Percentiles rank a stretch among this genome's conserved stretches.
Evolutionary conservation across 2,329 filamentous ascomycete species (phyloP).

Genomic region (Chrysosporium queenslandicum): DNA sequence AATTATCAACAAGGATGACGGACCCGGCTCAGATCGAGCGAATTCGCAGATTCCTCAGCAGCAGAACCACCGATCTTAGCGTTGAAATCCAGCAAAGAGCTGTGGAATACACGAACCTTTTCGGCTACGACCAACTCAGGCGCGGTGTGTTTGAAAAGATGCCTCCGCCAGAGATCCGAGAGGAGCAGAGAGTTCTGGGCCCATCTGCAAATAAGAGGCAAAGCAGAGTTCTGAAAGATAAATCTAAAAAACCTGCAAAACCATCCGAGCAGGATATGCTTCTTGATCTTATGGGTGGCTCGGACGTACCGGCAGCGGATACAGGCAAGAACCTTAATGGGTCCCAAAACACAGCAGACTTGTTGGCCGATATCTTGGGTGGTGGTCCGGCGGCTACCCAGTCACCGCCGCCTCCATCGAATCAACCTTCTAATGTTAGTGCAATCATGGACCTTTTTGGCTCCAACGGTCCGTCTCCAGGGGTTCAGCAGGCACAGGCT

Average conservation of each 20-base stretch:
- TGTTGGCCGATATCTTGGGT: constrained; percentile 84
- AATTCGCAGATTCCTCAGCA: constrained; percentile 65
- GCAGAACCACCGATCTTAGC: constrained; percentile 75
- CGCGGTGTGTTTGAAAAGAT: constrained; percentile 91
- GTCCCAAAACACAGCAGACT: constrained; percentile 66
- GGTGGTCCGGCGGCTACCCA: constrained; percentile 49
- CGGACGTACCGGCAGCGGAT: constrained; percentile 51
- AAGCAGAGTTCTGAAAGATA: constrained; percentile 56
- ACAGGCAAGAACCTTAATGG: constrained; percentile 44
- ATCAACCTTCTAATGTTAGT: constrained; percentile 52
- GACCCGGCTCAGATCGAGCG: constrained; percentile 80
- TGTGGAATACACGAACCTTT: constrained; percentile 93
- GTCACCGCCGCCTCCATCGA: constrained; percentile 40
- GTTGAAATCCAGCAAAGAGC: constrained; percentile 94
- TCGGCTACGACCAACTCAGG: constrained; percentile 76
- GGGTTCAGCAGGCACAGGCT: constrained; percentile 40
- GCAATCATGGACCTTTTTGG: constrained; percentile 90
- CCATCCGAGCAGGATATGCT: constrained; percentile 85
- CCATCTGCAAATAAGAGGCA: constrained; percentile 61
- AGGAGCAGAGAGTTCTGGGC: constrained; percentile 83
- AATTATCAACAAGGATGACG: constrained; percentile 77
- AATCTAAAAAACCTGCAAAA: constrained; percentile 64
- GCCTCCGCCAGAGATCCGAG: constrained; percentile 93
- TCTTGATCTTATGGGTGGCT: constrained; percentile 81
- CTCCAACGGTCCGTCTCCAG: constrained; percentile 38